A percentile compares a stretch with the other conserved stretches of the same genome.
Evolutionary conservation across 805 yeast genomes (phyloP).

Genomic region (Ascoidea rubescens): DNA sequence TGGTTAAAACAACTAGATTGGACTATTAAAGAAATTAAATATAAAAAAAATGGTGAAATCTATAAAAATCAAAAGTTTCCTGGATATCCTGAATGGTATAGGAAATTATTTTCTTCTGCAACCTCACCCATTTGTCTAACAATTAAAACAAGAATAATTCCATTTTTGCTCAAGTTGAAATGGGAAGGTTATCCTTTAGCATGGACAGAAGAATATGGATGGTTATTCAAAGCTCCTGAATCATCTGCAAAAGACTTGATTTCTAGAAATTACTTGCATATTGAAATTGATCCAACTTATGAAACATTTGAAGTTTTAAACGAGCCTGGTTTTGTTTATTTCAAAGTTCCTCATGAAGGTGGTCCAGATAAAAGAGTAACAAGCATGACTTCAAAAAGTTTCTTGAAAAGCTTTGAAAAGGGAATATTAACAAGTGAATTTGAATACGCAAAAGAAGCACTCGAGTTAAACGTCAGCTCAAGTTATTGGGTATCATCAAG

Average conservation of each 20-base stretch:
- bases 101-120: constrained; percentile 32
- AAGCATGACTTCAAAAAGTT: constrained; percentile 64
- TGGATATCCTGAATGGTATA: constrained; percentile 92
- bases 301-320: constrained; percentile 8
- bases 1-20: constrained; percentile 90
- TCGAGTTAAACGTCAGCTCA: constrained; percentile 63
- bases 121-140: constrained; percentile 39
- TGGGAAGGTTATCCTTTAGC: constrained; percentile 80
- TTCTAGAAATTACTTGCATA: constrained; percentile 4
- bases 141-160: constrained; percentile 60
- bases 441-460: constrained; percentile 60
- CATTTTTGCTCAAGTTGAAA: constrained; percentile 57
- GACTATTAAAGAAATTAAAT: constrained; percentile 46
- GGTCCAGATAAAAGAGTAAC: constrained; percentile 69
- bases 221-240: constrained; percentile 64
- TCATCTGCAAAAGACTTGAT: constrained; percentile 20
- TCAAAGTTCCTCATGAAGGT: constrained; percentile 80
- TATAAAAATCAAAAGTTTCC: constrained; percentile 67
- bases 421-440: constrained; percentile 60
- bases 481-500: constrained; percentile 92
- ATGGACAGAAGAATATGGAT: constrained; percentile 73
- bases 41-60: constrained; percentile 58
- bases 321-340: constrained; percentile 19
- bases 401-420: constrained; percentile 55
- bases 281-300: constrained; percentile 12